These are phyloP conservation scores for Psilocybe mexicana DNA, from an alignment of 1,284 basidiomycete genomes.

Conservation along the genomic window DNA sequence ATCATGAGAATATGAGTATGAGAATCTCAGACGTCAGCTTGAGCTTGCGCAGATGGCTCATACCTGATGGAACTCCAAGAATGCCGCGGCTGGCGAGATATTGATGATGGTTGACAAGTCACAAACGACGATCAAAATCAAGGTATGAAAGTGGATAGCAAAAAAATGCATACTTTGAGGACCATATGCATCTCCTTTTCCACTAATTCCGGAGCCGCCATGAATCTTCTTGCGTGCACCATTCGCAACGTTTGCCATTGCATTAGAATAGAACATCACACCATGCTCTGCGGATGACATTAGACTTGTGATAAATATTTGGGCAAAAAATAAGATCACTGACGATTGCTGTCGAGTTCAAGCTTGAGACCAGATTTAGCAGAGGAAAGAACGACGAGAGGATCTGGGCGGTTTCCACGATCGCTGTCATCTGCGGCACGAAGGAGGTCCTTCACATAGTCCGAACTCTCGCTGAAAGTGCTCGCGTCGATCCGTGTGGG, in stretches of 20 bases:
- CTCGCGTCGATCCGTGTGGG: conserved; percentile 42
- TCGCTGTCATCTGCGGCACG: conserved; percentile 31
- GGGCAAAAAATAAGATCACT: conserved; percentile 23
- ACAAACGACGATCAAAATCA: neutral
- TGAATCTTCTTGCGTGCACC: conserved; percentile 72
- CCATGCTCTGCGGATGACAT: conserved; percentile 53
- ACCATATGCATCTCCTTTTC: conserved; percentile 60
- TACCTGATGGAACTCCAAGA: conserved; percentile 75
- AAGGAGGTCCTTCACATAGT: conserved; percentile 53
- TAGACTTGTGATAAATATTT: neutral
- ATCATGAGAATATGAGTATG: neutral
- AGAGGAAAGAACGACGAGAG: conserved; percentile 56
- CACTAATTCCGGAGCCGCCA: conserved; percentile 63
- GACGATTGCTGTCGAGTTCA: conserved; percentile 69
- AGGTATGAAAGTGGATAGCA: neutral
- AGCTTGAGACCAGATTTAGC: conserved; percentile 60
- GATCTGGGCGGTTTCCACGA: conserved; percentile 32
- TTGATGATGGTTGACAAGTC: neutral
- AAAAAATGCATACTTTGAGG: conserved; percentile 47
- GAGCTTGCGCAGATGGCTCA: conserved; percentile 13
- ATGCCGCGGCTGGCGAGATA: conserved; percentile 54
- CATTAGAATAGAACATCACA: conserved; percentile 73
- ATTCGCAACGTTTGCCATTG: conserved; percentile 43
- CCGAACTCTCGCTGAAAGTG: conserved; percentile 34
- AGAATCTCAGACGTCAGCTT: neutral